phyloP scores from a whole-genome alignment of 805 yeast genomes.

The Debaryomyces maramus region DNA sequence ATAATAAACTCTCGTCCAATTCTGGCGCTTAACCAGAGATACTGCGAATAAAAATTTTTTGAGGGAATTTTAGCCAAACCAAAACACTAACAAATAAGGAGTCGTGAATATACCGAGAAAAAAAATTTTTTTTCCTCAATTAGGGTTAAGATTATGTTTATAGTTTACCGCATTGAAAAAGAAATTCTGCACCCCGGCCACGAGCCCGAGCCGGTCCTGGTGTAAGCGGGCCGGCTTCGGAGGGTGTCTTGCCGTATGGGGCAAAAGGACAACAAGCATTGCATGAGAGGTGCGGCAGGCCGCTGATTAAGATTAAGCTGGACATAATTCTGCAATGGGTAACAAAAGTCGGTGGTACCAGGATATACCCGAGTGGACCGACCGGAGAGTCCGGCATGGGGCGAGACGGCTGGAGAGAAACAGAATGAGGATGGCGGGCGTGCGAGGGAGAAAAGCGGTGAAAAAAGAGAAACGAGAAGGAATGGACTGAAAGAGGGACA shows the following conservation, averaged over 20 bases:
- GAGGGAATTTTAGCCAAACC: constrained; percentile 4
- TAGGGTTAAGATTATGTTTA: background rate
- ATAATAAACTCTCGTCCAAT: background rate
- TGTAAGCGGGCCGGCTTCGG: background rate
- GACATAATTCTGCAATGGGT: too few relatives aligned
- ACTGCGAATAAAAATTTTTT: constrained; percentile 2
- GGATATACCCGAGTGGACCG: too few relatives aligned
- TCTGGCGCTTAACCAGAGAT: background rate
- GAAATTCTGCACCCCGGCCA: too few relatives aligned
- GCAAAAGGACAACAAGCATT: background rate
- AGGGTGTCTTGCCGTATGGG: background rate
- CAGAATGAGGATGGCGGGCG: too few relatives aligned
- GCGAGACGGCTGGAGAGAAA: too few relatives aligned
- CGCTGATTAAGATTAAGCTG: background rate
- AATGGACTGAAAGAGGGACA: too few relatives aligned
- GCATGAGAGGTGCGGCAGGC: background rate
- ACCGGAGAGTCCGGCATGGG: too few relatives aligned
- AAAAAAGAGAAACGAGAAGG: too few relatives aligned
- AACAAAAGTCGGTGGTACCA: too few relatives aligned
- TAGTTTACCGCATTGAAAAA: background rate
- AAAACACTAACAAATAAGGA: background rate
- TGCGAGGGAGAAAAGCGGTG: too few relatives aligned
- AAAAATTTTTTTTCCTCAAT: background rate
- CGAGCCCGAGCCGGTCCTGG: too few relatives aligned
- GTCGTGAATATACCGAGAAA: background rate